These are phyloP conservation scores for Apiospora koreana DNA, from an alignment of 2,329 filamentous ascomycete species.

Conservation along the genomic window DNA sequence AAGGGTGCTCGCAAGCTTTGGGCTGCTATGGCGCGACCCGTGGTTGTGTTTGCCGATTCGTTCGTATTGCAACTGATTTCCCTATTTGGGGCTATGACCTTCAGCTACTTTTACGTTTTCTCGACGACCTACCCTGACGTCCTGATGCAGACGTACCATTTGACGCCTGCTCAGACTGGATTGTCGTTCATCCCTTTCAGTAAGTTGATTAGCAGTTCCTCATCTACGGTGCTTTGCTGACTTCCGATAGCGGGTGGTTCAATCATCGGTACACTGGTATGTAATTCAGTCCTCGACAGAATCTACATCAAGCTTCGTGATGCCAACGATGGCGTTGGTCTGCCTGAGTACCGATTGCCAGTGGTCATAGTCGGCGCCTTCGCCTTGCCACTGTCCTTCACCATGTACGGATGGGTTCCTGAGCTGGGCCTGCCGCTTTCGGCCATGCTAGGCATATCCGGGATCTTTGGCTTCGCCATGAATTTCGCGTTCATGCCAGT, in stretches of 20 bases:
- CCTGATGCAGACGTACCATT: conserved; percentile 46
- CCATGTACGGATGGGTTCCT: conserved; percentile 53
- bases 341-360: conserved; percentile 57
- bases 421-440: conserved; percentile 43
- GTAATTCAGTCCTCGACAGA: conserved; percentile 52
- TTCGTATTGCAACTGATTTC: conserved; percentile 52
- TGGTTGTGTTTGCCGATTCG: conserved; percentile 49
- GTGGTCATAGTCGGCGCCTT: conserved; percentile 49
- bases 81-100: conserved; percentile 48
- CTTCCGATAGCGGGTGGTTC: conserved; percentile 47
- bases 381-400: conserved; percentile 45
- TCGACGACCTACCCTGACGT: conserved; percentile 55
- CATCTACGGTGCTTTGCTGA: conserved; percentile 16
- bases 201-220: conserved; percentile 25
- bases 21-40: conserved; percentile 47
- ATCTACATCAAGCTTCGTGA: conserved; percentile 52
- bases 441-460: conserved; percentile 44
- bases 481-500: conserved; percentile 51
- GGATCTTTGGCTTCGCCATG: conserved; percentile 46
- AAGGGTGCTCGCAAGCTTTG: conserved; percentile 33
- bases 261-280: conserved; percentile 45
- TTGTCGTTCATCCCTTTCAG: conserved; percentile 57
- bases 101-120: conserved; percentile 55
- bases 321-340: conserved; percentile 39
- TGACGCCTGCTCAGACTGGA: conserved; percentile 54